Base-by-base conservation (phyloP, 2,329 filamentous ascomycete genomes). In the Sporothrix humicola region DNA sequence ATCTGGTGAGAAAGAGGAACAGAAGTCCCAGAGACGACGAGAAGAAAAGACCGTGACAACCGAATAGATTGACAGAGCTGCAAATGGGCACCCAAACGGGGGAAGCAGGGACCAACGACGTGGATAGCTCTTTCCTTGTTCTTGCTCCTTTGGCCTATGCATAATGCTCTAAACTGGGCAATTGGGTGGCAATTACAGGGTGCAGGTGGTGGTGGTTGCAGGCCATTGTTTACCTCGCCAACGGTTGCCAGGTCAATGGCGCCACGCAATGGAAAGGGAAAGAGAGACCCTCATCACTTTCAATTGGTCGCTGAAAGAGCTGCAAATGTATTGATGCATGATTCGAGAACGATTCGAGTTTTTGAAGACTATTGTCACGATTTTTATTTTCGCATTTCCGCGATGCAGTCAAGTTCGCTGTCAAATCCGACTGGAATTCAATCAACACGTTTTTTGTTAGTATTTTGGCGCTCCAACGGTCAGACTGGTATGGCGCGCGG, bases 181-280 rank as follows among this genome's bases (percentile, higher is more conserved):
- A 15, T 65, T 23, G 3, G 59, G 37, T 65, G n/a, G 65, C 26
- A 31, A 50, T 50, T 50, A 50, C 63, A 66, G 44, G 61, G 44
- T 10, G 8, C 46, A 15, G 17, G 2, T 56, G 15, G 26, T 42
- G 48, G 66, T 37, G 23, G 65, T 54, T 42, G 66, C 48, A 54
- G 63, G 65, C 48, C 3, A 13, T 73, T 75, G 74, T 75, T 75
- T 75, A 75, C 74, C 66, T 73, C 46, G 56, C 73, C 66, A 72
- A 71, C 70, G 61, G 74, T 75, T 75, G 74, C 74, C 74, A 65
- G 73, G 74, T 70, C 74, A 75, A 75, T 75, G 31, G 23, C 72
- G 31, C 66, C 59, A 56, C 58, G 10, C 42, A 59, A 44, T 10
- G 20, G 13, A 31, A 37, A 46, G 31, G 46, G 42, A 69, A 31